phyloP scores from a whole-genome alignment of 495 filamentous ascomycete genomes.

The Penicillium longicatenatum region DNA sequence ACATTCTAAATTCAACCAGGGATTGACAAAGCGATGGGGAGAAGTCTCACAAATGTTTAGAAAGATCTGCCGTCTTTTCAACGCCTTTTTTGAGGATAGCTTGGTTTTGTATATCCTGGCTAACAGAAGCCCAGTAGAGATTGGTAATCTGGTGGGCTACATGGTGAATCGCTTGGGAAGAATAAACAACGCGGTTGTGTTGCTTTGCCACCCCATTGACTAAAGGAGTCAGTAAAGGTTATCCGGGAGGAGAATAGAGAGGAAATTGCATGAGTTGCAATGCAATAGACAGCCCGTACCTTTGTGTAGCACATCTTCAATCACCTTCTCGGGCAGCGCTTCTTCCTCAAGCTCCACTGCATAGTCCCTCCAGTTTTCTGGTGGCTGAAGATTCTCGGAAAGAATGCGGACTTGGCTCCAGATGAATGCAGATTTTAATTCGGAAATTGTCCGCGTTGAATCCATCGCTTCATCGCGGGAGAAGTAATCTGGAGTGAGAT shows the following conservation, averaged over 20 bases:
- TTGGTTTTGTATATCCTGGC: constrained; percentile 45
- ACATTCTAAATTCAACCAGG: not conserved
- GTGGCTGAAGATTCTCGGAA: constrained; percentile 55
- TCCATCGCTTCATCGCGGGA: constrained; percentile 38
- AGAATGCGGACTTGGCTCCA: constrained; percentile 63
- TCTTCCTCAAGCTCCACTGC: constrained; percentile 45
- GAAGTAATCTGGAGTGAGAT: constrained; percentile 3
- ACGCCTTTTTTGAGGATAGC: constrained; percentile 36
- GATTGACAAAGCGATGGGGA: not conserved
- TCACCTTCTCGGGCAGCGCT: constrained; percentile 51
- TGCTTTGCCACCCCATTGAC: constrained; percentile 69
- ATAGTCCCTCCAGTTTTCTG: constrained; percentile 58
- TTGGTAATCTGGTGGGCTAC: constrained; percentile 80
- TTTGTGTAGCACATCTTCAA: constrained; percentile 59
- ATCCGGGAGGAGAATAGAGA: not conserved
- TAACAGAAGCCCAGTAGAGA: constrained; percentile 62
- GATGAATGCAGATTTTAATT: constrained; percentile 67
- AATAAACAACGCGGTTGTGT: constrained; percentile 72
- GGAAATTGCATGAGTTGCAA: not conserved
- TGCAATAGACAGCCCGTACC: constrained; percentile 25
- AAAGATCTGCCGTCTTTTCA: constrained; percentile 48
- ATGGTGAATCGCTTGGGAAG: constrained; percentile 73
- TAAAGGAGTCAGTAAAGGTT: constrained; percentile 14
- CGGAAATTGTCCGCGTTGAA: constrained; percentile 53
- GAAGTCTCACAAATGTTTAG: constrained; percentile 43